Evolutionary conservation across 176 grass and related monocot species (phyloP), one percentile per base, ranked within the genome.

Genomic region (Oryza longistaminata): DNA sequence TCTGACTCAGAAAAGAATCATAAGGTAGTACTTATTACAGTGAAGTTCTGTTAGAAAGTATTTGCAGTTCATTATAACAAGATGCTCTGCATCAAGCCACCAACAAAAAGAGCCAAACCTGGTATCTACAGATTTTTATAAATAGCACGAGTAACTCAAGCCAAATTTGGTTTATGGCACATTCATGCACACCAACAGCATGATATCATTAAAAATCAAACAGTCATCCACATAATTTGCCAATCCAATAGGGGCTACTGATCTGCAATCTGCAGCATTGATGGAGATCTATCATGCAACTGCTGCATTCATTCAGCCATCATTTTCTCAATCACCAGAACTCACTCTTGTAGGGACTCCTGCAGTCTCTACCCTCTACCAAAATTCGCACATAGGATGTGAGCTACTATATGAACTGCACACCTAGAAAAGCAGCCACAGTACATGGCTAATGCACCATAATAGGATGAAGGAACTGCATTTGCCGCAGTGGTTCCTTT

Each of bases 1-100:
- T 64, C 66, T 77, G 11, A 12, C 17, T 65, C 25, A 33, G 0
- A 77, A 82, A 82, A 40, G 79, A 65, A 82, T 48, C 25, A 74
- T 21, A 22, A 14, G 7, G 6, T 40, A 34, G 15, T 33, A 55
- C 6, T 66, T 71, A 19, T 82, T 60, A 16, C 33, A 77, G 71
- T 73, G 26, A 81, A 58, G 24, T 82, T 9, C 14, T 16, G 66
- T 58, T 3, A 13, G 40, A 42, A 65, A 50, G 12, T 22, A 67
- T 21, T 11, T 35, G 33, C 19, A 34, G 2, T 75, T 64, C 9
- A 70, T 29, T 17, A 43, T 37, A 42, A 65, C 71, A 77, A 33
- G 21, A 39, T 62, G 58, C 58, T 62, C 5, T 77, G 29, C 22
- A 21, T 62, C 65, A 66, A 16, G 7, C 40, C 11, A 67, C 62